A percentile compares a stretch with the other conserved stretches of the same genome.
phyloP scores from a whole-genome alignment of 1,284 basidiomycete species.

The Pterulicium gracile region DNA sequence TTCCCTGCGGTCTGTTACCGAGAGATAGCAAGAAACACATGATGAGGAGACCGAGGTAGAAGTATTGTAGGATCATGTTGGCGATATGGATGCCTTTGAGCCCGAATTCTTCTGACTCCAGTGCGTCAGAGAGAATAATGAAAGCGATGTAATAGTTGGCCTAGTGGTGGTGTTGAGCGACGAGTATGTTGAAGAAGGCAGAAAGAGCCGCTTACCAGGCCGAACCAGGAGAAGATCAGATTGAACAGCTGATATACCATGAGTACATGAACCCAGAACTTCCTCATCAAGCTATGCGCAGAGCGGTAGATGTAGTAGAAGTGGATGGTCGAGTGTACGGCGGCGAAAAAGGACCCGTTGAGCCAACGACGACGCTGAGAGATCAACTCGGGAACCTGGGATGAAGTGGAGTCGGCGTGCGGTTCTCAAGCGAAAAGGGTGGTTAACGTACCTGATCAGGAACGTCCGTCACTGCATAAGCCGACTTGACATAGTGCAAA shows the following conservation, averaged over 20 bases:
- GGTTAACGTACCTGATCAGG: constrained; percentile 64
- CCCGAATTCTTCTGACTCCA: constrained; percentile 53
- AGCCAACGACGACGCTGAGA: constrained; percentile 92
- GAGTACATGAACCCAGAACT: constrained; percentile 93
- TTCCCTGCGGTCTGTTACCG: constrained; percentile 88
- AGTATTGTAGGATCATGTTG: constrained; percentile 77
- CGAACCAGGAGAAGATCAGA: constrained; percentile 88
- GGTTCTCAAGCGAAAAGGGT: neutral
- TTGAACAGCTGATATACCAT: constrained; percentile 88
- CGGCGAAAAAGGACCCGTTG: constrained; percentile 96
- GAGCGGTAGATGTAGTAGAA: constrained; percentile 91
- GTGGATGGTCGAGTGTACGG: constrained; percentile 81
- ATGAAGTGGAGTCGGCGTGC: neutral
- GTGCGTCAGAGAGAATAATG: constrained; percentile 60
- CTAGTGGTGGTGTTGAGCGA: constrained; percentile 14
- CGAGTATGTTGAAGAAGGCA: neutral
- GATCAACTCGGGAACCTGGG: constrained; percentile 76
- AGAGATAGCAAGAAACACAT: constrained; percentile 87
- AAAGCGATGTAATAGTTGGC: constrained; percentile 90
- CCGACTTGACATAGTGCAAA: constrained; percentile 89
- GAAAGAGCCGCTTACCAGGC: constrained; percentile 44
- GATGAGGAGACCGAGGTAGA: constrained; percentile 80
- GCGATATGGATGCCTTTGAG: constrained; percentile 55
- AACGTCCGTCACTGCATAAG: constrained; percentile 87
- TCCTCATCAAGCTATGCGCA: constrained; percentile 74